A percentile compares a stretch with the other conserved stretches of the same genome.
Evolutionary conservation across 495 filamentous ascomycete species (phyloP).

Genomic region (Hyaloscypha finlandica): DNA sequence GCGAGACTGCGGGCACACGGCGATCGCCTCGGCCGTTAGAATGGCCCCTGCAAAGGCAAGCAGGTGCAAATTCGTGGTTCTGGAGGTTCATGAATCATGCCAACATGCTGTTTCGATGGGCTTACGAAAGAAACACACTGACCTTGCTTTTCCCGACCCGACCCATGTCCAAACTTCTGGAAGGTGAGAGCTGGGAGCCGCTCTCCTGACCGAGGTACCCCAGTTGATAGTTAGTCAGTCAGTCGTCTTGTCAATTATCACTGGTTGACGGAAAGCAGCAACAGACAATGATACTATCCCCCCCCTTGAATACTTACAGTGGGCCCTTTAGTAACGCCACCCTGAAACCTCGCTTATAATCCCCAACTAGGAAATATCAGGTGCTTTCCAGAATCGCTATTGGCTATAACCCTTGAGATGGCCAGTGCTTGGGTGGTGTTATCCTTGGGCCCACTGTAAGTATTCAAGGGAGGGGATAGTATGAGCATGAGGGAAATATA

Average conservation of each 20-base stretch:
- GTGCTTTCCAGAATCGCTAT: too few relatives aligned
- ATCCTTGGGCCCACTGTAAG: too few relatives aligned
- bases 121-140: background rate
- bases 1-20: background rate
- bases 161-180: background rate
- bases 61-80: background rate
- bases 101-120: background rate
- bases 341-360: too few relatives aligned
- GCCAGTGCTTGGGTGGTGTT: too few relatives aligned
- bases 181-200: background rate
- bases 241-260: background rate
- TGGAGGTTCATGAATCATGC: background rate
- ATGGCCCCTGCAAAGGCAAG: background rate
- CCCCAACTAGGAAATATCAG: too few relatives aligned
- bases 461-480: too few relatives aligned
- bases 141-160: background rate
- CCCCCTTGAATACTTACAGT: too few relatives aligned
- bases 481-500: background rate
- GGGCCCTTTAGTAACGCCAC: too few relatives aligned
- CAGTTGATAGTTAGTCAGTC: background rate
- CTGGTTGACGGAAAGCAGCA: background rate
- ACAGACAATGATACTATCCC: background rate
- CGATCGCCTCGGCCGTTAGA: background rate
- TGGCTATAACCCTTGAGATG: too few relatives aligned
- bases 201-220: background rate